Base-by-base conservation (phyloP, 2,329 filamentous ascomycete genomes). In the Aureobasidium sp. region DNA sequence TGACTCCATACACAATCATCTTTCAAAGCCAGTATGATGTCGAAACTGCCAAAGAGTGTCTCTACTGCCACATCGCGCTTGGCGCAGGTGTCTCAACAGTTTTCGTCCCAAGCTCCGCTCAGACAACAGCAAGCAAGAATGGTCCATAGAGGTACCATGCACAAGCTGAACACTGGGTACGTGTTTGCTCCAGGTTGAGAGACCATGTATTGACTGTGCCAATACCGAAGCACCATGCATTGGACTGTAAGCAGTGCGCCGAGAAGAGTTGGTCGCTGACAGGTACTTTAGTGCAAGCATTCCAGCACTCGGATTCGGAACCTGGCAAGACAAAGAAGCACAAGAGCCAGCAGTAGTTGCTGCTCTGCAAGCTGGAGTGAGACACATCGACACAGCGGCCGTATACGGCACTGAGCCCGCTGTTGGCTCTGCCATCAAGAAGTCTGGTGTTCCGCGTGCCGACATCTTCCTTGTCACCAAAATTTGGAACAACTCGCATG, bases 391-490 rank as follows among this genome's bases (percentile, higher is more conserved):
- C 39, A 69, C 67, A 5, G 67, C 70, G 9, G 62, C 67, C 9
- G 71, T 71, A 61, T 75, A 75, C 64, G 71, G 79, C 61, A 90
- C 87, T 63, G 87, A 88, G 71, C 79, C 79, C 61, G 84, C 87
- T 59, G 85, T 88, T 0, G 88, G 86, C 14, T 75, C 80, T 66
- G 87, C 83, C 22, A 84, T 89, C 69, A 82, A 79, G 67, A 81
- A 86, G 64, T 83, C 83, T 36, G 80, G 86, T 51, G 79, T 89
- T 12, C 85, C 86, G 63, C 80, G 86, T 51, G 76, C 83, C 47
- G 79, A 88, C 62, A 75, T 89, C 65, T 89, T 88, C 73, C 78
- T 89, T 66, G 86, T 83, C 1, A 85, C 84, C 12, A 89, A 88
- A 72, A 75, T 88, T 39, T 87, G 84, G 84, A 65, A 86, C 74